Base-by-base conservation (phyloP, 2,329 filamentous ascomycete genomes). In the Diaporthe capsici region DNA sequence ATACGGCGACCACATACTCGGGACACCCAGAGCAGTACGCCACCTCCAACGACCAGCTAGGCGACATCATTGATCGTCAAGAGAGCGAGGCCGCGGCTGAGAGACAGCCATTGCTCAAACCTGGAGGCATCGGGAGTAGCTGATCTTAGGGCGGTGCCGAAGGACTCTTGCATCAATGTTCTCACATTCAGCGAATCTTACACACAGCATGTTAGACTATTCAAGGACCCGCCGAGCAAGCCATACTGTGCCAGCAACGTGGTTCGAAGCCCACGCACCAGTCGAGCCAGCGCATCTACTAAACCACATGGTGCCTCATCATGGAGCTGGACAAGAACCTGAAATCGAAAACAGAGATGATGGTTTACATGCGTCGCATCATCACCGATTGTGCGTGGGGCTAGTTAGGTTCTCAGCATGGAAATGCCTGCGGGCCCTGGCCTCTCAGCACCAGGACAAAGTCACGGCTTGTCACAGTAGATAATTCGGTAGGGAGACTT, bases 11-110 rank as follows among this genome's bases (percentile, higher is more conserved):
- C 7, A 87, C 87, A 0, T 89, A 89, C 78, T 88, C 87, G 1
- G 87, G 86, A 1, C 88, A 90, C 71, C 87, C 88, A 4, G 87
- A 90, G 79, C 84, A 85, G 75, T 89, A 90, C 71, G 87, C 87
- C 44, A 85, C 87, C 68, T 88, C 86, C 4, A 87, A 88, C 49
- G 88, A 89, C 74, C 87, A 90, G 75, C 82, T 89, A 76, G 86
- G 88, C 68, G 84, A 87, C 49, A 87, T 89, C 51, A 81, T 86
- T 76, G 87, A 89, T 76, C 85, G 87, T 28, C 88, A 90, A 78
- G 88, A 89, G 73, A 83, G 86, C 58, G 87, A 88, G 22, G 87
- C 88, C 42, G 87, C 85, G 20, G 81, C 86, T 51, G 88, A 90
- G 80, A 89, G 85, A 53, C 85, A 88, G 76, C 88, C 88, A 7